phyloP scores from a whole-genome alignment of 2,329 filamentous ascomycete genomes.

The Fusarium mexicanum region DNA sequence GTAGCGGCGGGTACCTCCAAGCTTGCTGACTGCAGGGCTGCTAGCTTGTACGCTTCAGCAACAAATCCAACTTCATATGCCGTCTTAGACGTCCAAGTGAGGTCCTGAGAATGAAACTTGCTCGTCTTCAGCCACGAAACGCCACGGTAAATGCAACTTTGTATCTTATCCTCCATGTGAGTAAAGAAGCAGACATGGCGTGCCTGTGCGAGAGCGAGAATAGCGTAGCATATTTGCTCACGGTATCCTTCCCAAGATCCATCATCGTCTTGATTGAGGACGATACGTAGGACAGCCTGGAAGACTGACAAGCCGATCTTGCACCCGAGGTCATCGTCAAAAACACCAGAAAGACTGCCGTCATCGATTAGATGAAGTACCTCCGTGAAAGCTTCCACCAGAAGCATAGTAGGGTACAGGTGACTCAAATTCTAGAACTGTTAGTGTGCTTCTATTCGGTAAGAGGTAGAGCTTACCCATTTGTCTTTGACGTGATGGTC shows the following conservation, averaged over 20 bases:
- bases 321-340: neutral
- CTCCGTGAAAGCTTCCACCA: neutral
- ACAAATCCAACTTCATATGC: neutral
- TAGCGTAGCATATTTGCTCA: neutral
- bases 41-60: neutral
- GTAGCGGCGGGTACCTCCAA: fast-evolving
- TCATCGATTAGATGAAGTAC: neutral
- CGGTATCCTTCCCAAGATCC: neutral
- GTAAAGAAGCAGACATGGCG: neutral
- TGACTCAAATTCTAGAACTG: neutral
- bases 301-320: neutral
- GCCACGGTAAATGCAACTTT: neutral
- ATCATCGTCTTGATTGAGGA: neutral
- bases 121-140: neutral
- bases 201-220: neutral
- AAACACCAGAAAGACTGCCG: fast-evolving
- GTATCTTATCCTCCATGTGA: fast-evolving
- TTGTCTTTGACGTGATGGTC: neutral
- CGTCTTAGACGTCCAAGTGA: neutral
- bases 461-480: neutral
- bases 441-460: fast-evolving
- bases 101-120: neutral
- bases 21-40: neutral
- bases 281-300: neutral
- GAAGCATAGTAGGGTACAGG: neutral